phyloP scores from a whole-genome alignment of 345 rosid genomes.

The Litchi chinensis region DNA sequence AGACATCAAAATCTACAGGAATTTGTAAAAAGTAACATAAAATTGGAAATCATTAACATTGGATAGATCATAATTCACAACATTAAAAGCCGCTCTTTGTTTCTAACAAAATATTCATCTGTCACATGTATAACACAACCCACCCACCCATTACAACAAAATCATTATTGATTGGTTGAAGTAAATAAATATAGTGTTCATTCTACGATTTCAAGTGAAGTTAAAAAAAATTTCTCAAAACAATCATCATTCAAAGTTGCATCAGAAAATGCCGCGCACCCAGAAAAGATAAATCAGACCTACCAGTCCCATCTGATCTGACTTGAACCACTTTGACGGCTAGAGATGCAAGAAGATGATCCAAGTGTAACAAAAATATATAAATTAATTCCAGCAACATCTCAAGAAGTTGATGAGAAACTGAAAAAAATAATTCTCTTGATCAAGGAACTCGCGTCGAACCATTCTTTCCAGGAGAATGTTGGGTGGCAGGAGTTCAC shows the following conservation, averaged over 20 bases:
- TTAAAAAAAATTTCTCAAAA: no score
- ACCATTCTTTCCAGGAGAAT: constrained; percentile 41
- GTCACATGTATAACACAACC: no score
- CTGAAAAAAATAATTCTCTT: constrained; percentile 53
- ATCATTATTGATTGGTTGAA: no score
- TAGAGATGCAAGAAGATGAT: not conserved
- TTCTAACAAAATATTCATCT: no score
- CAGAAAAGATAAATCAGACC: not conserved
- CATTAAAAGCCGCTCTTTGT: no score
- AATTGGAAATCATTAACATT: not conserved
- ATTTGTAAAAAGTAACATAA: not conserved
- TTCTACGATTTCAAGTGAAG: no score
- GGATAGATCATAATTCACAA: no score
- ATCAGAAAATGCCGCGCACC: not conserved
- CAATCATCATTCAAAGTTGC: not conserved
- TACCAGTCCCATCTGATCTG: not conserved
- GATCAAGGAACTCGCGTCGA: constrained; percentile 45
- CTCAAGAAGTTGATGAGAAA: constrained; percentile 53
- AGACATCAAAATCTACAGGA: not conserved
- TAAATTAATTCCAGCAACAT: constrained; percentile 39
- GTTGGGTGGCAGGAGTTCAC: constrained; percentile 52
- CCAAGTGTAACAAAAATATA: no score
- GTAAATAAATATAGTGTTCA: no score
- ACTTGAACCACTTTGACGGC: not conserved
- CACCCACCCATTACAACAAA: no score